Base-by-base conservation (phyloP, 2,329 filamentous ascomycete species). In the Lachnellula cervina region DNA sequence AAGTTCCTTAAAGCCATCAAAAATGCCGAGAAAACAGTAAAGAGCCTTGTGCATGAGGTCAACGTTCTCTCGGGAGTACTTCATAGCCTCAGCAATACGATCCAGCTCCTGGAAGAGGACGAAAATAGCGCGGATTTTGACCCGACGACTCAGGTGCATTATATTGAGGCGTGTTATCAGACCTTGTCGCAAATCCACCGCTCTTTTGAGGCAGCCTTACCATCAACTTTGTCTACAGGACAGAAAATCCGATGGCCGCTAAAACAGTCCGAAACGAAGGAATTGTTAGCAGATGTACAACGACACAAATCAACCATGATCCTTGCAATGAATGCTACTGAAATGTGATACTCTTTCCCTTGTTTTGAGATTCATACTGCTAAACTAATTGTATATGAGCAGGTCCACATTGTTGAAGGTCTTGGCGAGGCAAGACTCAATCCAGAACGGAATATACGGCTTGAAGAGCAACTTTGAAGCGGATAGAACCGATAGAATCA, bases 181-280 rank as follows among this genome's bases (percentile, higher is more conserved):
- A 61, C 55, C 2, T 37, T 62, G 4, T 48, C 34, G 8, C 51
- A 56, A 16, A 59, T 61, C 8, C n/a, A 52, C 16, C 1, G 35
- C 0, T 19, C 46, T 7, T 8, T 64, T n/a, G 42, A 59, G 2
- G 55, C 50, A 11, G 49, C 40, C 3, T 34, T 43, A 11, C 58
- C 54, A 3, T 17, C 43, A 0, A 32, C 16, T 17, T 25, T 49
- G 3, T 54, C 46, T 6, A 56, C 11, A 13, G n/a, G 14, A 4
- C 16, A 44, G 13, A 60, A 51, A 13, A 32, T 63, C 0, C 53
- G 45, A 42, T 65, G 56, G 62, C 58, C 58, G 9, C 23, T 64
- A 0, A 57, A 54, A 21, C 16, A 40, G 16, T 28, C 43, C 9
- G 32, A 47, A n/a, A 53, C 23, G 17, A 57, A 52, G 16, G 57